Evolutionary conservation across 345 rosid species (phyloP).

Genomic region (Melaleuca quinquenervia): DNA sequence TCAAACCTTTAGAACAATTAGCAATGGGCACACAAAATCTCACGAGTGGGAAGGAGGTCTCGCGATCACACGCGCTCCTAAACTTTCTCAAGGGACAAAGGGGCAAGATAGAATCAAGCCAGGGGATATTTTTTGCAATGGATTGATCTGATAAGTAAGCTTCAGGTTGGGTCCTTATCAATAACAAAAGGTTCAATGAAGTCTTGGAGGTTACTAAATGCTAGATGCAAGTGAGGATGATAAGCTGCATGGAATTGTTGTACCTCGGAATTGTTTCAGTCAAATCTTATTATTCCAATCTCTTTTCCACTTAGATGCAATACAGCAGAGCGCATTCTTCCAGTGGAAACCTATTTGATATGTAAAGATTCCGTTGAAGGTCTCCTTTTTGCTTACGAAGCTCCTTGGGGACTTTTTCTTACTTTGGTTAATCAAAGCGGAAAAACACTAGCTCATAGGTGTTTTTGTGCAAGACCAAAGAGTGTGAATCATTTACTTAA

Average conservation of each 20-base stretch:
- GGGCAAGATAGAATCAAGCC: not conserved
- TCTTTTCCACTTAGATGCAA: not conserved
- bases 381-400: not conserved
- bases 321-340: not conserved
- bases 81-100: not conserved
- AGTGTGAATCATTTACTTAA: not conserved
- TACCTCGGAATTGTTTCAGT: not conserved
- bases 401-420: not conserved
- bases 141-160: not conserved
- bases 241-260: not conserved
- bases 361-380: not conserved
- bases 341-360: not conserved
- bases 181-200: not conserved
- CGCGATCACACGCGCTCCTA: not conserved
- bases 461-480: not conserved
- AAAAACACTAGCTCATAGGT: not conserved
- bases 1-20: too few relatives aligned
- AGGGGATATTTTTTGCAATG: not conserved
- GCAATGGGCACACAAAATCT: too few relatives aligned
- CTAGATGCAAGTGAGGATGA: not conserved
- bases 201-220: not conserved
- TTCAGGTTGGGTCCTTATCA: not conserved
- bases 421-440: not conserved
- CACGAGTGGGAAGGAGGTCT: not conserved
- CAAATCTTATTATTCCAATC: not conserved